phyloP scores from a whole-genome alignment of 106 monocot species.

The Iris macrosiphon region DNA sequence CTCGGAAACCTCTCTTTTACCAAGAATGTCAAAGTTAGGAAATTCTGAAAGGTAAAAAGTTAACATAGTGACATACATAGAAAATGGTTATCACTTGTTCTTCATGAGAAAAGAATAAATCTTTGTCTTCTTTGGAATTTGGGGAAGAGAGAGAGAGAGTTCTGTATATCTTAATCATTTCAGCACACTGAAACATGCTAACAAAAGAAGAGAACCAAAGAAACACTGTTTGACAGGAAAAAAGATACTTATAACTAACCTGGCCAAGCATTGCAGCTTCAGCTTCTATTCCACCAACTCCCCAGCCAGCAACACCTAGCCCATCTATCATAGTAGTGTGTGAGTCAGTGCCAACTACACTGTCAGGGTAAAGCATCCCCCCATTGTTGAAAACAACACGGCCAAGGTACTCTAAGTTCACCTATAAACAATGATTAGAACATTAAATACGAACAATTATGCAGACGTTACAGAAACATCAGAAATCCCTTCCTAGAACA shows the following conservation, averaged over 20 bases:
- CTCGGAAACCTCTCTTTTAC: too few species aligned
- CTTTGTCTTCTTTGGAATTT: too few species aligned
- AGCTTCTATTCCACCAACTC: conserved; percentile 98
- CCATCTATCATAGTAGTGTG: conserved; percentile 99
- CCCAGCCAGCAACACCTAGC: conserved; percentile 73
- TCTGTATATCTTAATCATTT: background rate
- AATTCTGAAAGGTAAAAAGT: too few species aligned
- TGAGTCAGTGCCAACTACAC: conserved; percentile 90
- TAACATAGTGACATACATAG: too few species aligned
- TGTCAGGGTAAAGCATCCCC: conserved; percentile 87
- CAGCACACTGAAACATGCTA: conserved; percentile 1
- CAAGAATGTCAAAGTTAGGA: too few species aligned
- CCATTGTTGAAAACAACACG: conserved; percentile 81
- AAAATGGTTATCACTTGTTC: too few species aligned
- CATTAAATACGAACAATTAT: too few species aligned
- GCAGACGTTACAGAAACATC: too few species aligned
- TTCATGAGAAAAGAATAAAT: too few species aligned
- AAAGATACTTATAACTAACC: conserved; percentile 36
- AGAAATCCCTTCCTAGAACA: too few species aligned
- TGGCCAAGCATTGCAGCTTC: conserved; percentile 97
- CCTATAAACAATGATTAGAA: conserved; percentile 21
- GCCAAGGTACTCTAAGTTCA: conserved; percentile 88
- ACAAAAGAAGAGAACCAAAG: background rate
- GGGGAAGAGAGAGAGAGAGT: too few species aligned
- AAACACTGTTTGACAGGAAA: background rate